Conservation (phyloP, 495 filamentous ascomycete genomes). For the Aspergillus incahuasiensis region DNA sequence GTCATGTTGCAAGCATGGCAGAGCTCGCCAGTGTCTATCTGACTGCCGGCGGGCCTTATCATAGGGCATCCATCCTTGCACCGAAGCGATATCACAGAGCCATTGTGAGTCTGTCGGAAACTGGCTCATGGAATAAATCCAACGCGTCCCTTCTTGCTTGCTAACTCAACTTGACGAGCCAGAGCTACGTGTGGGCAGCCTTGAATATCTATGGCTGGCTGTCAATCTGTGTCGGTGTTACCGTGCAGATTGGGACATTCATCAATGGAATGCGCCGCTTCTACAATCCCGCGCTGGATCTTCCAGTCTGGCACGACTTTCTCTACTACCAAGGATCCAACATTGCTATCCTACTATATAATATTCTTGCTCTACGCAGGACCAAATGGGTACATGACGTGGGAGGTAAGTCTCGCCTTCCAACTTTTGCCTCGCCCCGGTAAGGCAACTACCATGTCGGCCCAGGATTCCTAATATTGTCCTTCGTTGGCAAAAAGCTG, state of each 20-base stretch:
- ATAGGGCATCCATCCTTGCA: slow-evolving; percentile 57
- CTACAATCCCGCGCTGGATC: slow-evolving; percentile 17
- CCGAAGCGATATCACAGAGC: slow-evolving; percentile 22
- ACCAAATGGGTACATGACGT: not conserved
- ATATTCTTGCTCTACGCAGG: not conserved
- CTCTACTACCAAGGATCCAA: slow-evolving; percentile 35
- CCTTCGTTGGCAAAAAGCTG: no score
- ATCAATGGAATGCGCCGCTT: slow-evolving; percentile 1
- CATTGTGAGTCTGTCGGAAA: not conserved
- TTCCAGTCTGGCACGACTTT: slow-evolving; percentile 33
- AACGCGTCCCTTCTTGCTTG: no score
- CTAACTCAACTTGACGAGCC: no score
- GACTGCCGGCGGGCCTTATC: slow-evolving; percentile 62
- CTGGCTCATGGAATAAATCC: no score
- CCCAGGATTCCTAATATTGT: not conserved
- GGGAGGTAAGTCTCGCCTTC: not conserved
- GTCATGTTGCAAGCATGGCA: slow-evolving; percentile 49
- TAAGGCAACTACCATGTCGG: no score
- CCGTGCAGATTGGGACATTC: not conserved
- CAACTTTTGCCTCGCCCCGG: no score
- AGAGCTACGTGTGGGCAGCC: not conserved
- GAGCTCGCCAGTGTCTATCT: slow-evolving; percentile 57
- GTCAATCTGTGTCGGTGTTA: not conserved
- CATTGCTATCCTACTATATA: slow-evolving; percentile 13
- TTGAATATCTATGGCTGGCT: not conserved